These are phyloP conservation scores for Endoconidiophora polonica DNA, from an alignment of 2,329 filamentous ascomycete genomes.

Conservation along the genomic window DNA sequence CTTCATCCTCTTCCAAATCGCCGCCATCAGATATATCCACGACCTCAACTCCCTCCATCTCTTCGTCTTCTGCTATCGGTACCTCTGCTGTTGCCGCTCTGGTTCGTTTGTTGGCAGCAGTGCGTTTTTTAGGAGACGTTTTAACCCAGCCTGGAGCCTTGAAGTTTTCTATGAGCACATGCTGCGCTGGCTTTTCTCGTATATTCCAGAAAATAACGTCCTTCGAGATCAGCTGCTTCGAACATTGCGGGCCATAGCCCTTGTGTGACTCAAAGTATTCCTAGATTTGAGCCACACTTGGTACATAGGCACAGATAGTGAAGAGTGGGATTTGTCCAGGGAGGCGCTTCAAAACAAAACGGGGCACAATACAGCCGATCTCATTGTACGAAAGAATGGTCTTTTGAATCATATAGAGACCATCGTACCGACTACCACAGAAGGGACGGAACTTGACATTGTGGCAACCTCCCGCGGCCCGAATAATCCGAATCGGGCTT, in stretches of 20 bases:
- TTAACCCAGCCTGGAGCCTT: not conserved
- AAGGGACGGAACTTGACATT: conserved; percentile 9
- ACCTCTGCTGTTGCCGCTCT: not conserved
- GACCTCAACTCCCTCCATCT: not conserved
- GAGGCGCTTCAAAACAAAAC: conserved; percentile 2
- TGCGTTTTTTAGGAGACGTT: not conserved
- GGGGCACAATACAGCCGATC: conserved; percentile 2
- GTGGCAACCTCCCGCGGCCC: conserved; percentile 6
- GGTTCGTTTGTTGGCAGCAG: not conserved
- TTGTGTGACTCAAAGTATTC: conserved; percentile 11
- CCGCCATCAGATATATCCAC: too few relatives aligned
- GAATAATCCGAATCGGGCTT: conserved; percentile 6
- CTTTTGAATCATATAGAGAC: conserved; percentile 6
- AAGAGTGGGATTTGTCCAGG: conserved; percentile 5
- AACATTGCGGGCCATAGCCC: conserved; percentile 7
- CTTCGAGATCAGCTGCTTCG: conserved; percentile 1
- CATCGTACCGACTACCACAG: conserved; percentile 9
- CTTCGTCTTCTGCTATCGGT: not conserved
- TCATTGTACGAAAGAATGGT: conserved; percentile 11
- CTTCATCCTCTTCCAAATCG: not conserved
- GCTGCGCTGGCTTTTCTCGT: not conserved
- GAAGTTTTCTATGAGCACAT: not conserved
- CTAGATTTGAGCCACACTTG: conserved; percentile 10
- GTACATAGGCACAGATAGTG: conserved; percentile 6
- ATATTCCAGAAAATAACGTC: conserved; percentile 4